A percentile compares a stretch with the other conserved stretches of the same genome.
phyloP scores from a whole-genome alignment of 2,329 filamentous ascomycete species.

The Leptographium lundbergii region DNA sequence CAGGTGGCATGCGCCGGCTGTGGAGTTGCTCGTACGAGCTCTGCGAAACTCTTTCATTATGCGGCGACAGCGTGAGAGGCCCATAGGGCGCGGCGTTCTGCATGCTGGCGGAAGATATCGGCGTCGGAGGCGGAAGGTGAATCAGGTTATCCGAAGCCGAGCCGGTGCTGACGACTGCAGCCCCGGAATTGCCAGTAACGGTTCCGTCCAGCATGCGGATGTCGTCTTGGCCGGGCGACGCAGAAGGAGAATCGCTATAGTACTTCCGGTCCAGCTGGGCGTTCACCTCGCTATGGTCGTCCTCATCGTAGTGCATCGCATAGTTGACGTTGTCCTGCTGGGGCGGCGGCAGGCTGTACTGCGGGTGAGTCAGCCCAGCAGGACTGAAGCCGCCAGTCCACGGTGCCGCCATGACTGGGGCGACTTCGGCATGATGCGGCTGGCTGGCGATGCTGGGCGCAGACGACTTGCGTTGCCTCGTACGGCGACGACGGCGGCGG shows the following conservation, averaged over 20 bases:
- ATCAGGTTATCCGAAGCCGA: background rate
- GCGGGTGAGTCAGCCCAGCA: background rate
- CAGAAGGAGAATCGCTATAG: background rate
- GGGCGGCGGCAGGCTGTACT: slow-evolving; percentile 1
- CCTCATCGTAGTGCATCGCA: background rate
- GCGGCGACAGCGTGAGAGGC: background rate
- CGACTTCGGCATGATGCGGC: background rate
- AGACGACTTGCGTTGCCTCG: background rate
- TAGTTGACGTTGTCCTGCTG: background rate
- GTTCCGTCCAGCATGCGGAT: background rate
- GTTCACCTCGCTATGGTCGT: background rate
- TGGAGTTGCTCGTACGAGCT: too few relatives aligned
- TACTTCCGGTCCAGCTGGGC: background rate
- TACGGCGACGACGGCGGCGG: slow-evolving; percentile 27
- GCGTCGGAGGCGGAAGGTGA: background rate
- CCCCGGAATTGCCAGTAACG: background rate
- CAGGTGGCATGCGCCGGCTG: background rate
- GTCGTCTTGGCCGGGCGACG: background rate
- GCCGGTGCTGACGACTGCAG: background rate
- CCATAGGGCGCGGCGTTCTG: background rate
- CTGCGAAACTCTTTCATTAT: background rate
- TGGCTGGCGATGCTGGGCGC: background rate
- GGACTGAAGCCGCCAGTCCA: background rate
- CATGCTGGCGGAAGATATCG: background rate
- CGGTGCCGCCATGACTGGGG: background rate